Conservation (phyloP, 1,284 basidiomycete species). For the Bjerkandera adusta region DNA sequence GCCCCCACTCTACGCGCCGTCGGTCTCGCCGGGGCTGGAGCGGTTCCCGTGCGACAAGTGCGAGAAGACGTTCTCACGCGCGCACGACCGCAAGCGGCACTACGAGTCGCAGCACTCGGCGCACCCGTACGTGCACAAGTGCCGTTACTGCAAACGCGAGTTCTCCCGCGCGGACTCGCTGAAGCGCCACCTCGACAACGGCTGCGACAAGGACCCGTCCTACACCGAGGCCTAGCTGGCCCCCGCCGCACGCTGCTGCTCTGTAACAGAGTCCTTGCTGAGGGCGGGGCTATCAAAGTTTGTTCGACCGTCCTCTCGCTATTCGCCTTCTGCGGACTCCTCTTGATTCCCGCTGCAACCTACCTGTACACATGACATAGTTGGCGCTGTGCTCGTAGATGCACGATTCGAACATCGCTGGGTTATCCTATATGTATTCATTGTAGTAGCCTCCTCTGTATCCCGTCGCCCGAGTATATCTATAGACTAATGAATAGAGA, state of each 20-base stretch:
- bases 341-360: too few relatives aligned
- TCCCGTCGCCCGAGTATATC: too few relatives aligned
- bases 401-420: too few relatives aligned
- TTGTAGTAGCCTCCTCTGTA: too few relatives aligned
- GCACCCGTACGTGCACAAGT: conserved; percentile 58
- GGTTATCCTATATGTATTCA: too few relatives aligned
- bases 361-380: too few relatives aligned
- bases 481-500: too few relatives aligned
- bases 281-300: too few relatives aligned
- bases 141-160: conserved; percentile 67
- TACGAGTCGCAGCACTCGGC: conserved; percentile 70
- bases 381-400: too few relatives aligned
- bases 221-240: neutral
- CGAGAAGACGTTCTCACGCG: conserved; percentile 71
- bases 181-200: conserved; percentile 65
- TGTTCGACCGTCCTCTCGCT: too few relatives aligned
- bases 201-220: conserved; percentile 38
- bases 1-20: conserved; percentile 13
- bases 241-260: neutral
- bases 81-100: conserved; percentile 77
- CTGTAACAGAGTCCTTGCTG: neutral
- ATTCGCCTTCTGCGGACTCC: too few relatives aligned
- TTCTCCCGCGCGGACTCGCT: conserved; percentile 66
- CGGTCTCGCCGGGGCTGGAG: conserved; percentile 31
- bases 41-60: conserved; percentile 69